Base-by-base conservation (phyloP, 1,284 basidiomycete species). In the Ganoderma sp. region DNA sequence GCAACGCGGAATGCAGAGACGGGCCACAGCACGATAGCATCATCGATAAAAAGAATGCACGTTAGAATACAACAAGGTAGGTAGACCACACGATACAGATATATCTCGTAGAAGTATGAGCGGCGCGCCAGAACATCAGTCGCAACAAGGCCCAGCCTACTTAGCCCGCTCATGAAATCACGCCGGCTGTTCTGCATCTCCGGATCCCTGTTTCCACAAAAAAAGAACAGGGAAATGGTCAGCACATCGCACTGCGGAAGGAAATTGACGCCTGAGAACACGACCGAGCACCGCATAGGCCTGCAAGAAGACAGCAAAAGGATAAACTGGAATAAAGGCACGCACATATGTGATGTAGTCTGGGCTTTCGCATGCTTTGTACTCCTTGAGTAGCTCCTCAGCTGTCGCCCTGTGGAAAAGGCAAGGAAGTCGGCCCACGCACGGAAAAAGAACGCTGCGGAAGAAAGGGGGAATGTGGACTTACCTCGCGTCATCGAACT, bases 401-500 rank as follows among this genome's bases (percentile, higher is more conserved):
- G 93, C 94, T 17, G 93, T 94, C 2, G 91, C 92, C 62, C 94
- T 95, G 56, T 67, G 32, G 32, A 22, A 17, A 57, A 37, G 32
- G 32, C 3, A 19, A 57, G 28, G 34, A 19, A 34, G 9, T 10
- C 54, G 9, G 15, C 28, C 19, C 43, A 15, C 7, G 54, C 15
- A 56, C 54, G 28, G 32, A 34, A 50, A 32, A 32, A 5, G 32
- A 32, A 32, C 32, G 32, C 56, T n/a, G 19, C 8, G 6, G 25
- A 8, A 34, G 19, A 7, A 32, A 19, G 41, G 12, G 34, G 12
- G n/a, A 62, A 25, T 22, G 22, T 22, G 6, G n/a, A 73, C 83
- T 63, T 75, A 93, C 94, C 94, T 87, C 28, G 96, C 93, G 80
- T 97, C 95, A 76, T 98, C 95, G 81, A 98, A 98, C 81, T 98